Conservation (phyloP, 1,284 basidiomycete genomes). For the Fomitiporia mediterranea region DNA sequence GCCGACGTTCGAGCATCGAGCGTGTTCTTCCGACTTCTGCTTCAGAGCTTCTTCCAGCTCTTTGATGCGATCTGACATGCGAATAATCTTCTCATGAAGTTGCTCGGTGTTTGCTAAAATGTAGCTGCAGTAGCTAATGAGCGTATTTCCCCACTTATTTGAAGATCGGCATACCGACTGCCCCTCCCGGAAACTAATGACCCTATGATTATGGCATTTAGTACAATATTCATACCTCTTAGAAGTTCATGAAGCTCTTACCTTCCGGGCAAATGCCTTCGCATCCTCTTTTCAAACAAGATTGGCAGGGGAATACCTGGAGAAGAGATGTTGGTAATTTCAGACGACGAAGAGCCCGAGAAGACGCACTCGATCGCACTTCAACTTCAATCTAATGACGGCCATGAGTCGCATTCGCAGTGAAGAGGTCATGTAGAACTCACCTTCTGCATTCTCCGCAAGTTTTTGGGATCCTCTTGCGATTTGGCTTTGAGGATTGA, state of each 20-base stretch:
- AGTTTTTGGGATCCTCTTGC: constrained; percentile 1
- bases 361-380: constrained; percentile 16
- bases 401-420: background rate
- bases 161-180: constrained; percentile 8
- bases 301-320: constrained; percentile 19
- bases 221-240: background rate
- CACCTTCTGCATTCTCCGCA: constrained; percentile 19
- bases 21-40: constrained; percentile 9
- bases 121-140: constrained; percentile 14
- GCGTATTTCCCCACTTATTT: background rate
- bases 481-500: background rate
- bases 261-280: constrained; percentile 20
- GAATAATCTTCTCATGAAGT: constrained; percentile 24
- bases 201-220: constrained; percentile 1
- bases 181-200: constrained; percentile 16
- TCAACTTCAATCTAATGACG: constrained; percentile 14
- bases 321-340: background rate
- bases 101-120: constrained; percentile 26
- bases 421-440: background rate
- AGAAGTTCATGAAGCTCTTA: background rate
- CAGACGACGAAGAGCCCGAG: background rate
- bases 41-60: constrained; percentile 18
- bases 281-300: constrained; percentile 19
- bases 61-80: constrained; percentile 22
- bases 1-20: background rate